Conservation (phyloP, 495 filamentous ascomycete genomes). For the Talaromyces trachyspermus region DNA sequence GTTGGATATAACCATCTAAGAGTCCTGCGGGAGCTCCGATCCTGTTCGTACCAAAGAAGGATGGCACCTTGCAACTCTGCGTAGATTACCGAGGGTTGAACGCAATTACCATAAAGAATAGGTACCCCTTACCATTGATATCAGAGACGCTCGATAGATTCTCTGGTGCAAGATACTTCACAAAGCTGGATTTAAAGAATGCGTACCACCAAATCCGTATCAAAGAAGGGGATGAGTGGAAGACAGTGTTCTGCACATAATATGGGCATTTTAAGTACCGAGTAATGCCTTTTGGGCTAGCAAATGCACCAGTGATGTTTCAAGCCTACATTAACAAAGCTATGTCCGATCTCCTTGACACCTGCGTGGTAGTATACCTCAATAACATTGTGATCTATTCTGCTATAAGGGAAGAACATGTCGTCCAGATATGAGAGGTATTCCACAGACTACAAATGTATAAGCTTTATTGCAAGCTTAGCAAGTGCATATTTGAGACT, state of each 20-base stretch:
- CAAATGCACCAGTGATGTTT: neutral
- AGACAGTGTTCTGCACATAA: neutral
- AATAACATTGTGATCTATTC: constrained; percentile 30
- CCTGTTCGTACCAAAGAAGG: constrained; percentile 27
- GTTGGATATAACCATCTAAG: neutral
- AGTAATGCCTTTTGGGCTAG: neutral
- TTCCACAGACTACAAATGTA: constrained; percentile 10
- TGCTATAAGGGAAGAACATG: constrained; percentile 18
- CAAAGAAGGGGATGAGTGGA: neutral
- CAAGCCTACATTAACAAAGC: neutral
- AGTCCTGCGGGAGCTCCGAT: constrained; percentile 20
- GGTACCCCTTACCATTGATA: constrained; percentile 10
- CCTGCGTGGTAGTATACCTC: constrained; percentile 21
- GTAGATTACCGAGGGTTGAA: constrained; percentile 41
- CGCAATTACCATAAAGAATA: constrained; percentile 30
- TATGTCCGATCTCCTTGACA: constrained; percentile 10
- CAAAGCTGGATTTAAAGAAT: constrained; percentile 12
- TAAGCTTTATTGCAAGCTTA: constrained; percentile 12
- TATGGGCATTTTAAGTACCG: constrained; percentile 3
- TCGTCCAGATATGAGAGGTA: constrained; percentile 13
- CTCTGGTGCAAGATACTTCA: neutral
- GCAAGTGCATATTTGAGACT: constrained; percentile 23
- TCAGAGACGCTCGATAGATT: constrained; percentile 8
- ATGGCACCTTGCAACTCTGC: constrained; percentile 32
- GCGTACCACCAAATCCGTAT: constrained; percentile 7